Evolutionary conservation across 306 rosid genomes (phyloP).

Genomic region (Hylodesmum podocarpum): DNA sequence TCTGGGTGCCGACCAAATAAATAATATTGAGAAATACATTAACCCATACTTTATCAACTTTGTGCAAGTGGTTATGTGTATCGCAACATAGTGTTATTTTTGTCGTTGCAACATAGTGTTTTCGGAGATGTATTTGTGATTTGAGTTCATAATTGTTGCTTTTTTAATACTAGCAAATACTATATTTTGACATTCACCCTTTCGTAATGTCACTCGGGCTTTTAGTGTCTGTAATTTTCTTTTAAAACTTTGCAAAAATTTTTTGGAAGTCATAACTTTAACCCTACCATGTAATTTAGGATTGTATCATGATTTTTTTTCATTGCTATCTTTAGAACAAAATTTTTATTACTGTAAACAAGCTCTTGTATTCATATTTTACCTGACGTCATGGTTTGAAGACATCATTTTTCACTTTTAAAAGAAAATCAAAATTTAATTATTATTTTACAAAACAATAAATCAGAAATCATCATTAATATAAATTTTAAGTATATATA

Average conservation of each 20-base stretch:
- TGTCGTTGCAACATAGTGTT: not conserved
- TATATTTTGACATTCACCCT: not conserved
- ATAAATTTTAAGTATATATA: no score
- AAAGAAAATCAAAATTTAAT: not conserved
- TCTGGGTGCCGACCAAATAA: not conserved
- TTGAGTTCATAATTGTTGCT: not conserved
- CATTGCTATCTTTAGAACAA: no score
- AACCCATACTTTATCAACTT: not conserved
- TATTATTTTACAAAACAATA: no score
- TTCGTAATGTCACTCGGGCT: not conserved
- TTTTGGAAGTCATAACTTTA: not conserved
- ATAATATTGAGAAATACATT: not conserved
- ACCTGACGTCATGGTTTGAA: not conserved
- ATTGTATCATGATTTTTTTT: no score
- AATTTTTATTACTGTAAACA: not conserved
- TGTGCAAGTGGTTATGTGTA: not conserved
- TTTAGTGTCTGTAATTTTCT: not conserved
- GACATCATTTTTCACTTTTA: no score
- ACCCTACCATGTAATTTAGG: not conserved
- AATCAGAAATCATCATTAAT: no score
- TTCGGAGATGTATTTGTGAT: not conserved
- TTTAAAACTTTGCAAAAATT: not conserved
- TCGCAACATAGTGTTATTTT: not conserved
- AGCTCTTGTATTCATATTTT: not conserved
- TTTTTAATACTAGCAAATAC: not conserved